Evolutionary conservation across 345 rosid genomes (phyloP).

Genomic region (Citrus glauca): DNA sequence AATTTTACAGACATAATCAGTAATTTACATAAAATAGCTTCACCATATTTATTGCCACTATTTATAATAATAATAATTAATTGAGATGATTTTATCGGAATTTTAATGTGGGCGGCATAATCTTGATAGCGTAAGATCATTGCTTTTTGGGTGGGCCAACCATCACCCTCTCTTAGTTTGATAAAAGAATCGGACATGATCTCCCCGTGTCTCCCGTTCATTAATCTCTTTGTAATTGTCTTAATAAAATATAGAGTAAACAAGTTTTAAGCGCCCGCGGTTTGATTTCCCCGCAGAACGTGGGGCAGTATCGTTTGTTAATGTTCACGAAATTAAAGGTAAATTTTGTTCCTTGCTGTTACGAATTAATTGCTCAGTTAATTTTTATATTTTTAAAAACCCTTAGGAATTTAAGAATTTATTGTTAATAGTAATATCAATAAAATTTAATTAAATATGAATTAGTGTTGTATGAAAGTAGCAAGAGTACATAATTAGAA

Average conservation of each 20-base stretch:
- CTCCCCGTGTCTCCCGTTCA: slow-evolving; percentile 7
- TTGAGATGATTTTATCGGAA: background rate
- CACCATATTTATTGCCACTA: no score
- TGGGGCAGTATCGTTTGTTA: background rate
- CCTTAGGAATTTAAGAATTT: no score
- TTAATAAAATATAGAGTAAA: background rate
- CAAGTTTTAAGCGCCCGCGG: background rate
- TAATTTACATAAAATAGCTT: no score
- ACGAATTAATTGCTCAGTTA: no score
- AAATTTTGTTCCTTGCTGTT: no score
- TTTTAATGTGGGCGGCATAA: slow-evolving; percentile 18
- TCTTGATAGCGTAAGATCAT: background rate
- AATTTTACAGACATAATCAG: no score
- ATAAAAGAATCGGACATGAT: slow-evolving; percentile 4
- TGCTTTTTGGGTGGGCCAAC: slow-evolving; percentile 21
- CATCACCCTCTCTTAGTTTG: slow-evolving; percentile 12
- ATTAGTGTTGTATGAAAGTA: no score
- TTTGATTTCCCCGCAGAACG: background rate
- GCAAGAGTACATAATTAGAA: background rate
- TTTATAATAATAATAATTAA: no score
- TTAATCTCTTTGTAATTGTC: background rate
- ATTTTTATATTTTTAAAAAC: no score
- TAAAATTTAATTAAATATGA: no score
- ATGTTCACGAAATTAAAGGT: no score
- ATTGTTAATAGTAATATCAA: no score